Base-by-base conservation (phyloP, 176 grass and related monocot species). In the Triticum turgidum region DNA sequence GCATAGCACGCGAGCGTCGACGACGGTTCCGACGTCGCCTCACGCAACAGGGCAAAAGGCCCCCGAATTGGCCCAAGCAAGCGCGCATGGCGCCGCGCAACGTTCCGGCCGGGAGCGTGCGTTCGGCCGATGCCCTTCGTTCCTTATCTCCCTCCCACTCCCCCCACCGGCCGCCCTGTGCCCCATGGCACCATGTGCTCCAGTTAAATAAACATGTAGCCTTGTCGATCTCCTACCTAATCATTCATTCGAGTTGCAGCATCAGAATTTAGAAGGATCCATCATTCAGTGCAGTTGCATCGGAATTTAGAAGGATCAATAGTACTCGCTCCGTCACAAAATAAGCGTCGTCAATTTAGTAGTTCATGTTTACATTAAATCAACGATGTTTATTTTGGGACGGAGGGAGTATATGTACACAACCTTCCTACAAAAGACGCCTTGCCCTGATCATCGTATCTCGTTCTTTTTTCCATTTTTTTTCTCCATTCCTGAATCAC, bases 11-110 rank as follows among this genome's bases (percentile, higher is more conserved):
- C 76, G n/a, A 59, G 45, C 68, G 25, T 61, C 8, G 64, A 9
- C 80, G 89, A 73, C 67, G 81, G 89, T 88, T 91, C 77, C 82
- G 1, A 81, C 86, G 89, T 91, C 89, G 82, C 64, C 18, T 91
- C 86, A 69, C 51, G 38, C 59, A 8, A 71, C 73, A 62, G 18
- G 49, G 80, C 68, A 12, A 49, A 29, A 35, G 25, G n/a, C 37
- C n/a, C 65, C 22, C 56, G 70, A 21, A 12, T 76, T 70, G 6
- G 11, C 20, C 2, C 2, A 9, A 83, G 4, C 21, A 20, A 22
- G 11, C 51, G 73, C 73, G 51, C 65, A 29, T 78, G 63, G 11
- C 24, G 37, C 21, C n/a, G 18, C 11, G 35, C 35, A 11, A 17
- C 47, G 37, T 42, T 72, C 37, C 80, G 80, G 25, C 69, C 45